phyloP scores from a whole-genome alignment of 495 filamentous ascomycete species.

The Pyrenopolyporus hunteri region DNA sequence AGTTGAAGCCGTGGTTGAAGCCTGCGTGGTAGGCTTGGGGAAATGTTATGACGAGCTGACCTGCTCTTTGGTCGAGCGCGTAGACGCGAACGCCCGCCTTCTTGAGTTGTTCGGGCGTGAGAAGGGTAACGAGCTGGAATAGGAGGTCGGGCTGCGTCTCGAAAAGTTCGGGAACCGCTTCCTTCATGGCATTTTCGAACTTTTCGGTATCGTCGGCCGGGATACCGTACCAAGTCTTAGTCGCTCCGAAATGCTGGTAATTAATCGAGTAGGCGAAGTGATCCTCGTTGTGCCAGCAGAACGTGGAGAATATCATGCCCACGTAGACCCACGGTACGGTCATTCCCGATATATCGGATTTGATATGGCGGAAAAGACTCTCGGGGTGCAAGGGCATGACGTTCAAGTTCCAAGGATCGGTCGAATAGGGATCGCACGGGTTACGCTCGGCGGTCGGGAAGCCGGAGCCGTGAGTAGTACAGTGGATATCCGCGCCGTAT shows the following conservation, averaged over 20 bases:
- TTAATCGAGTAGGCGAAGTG: slow-evolving; percentile 98
- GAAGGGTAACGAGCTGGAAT: slow-evolving; percentile 94
- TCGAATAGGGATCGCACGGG: slow-evolving; percentile 81
- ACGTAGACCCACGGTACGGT: slow-evolving; percentile 99
- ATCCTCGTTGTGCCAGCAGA: slow-evolving; percentile 99
- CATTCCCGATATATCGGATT: slow-evolving; percentile 99
- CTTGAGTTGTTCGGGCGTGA: slow-evolving; percentile 91
- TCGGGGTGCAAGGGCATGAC: slow-evolving; percentile 89
- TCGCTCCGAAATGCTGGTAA: slow-evolving; percentile 98
- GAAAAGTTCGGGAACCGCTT: slow-evolving; percentile 94
- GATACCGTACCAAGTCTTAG: slow-evolving; percentile 99
- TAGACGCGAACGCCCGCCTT: slow-evolving; percentile 94
- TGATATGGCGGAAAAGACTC: slow-evolving; percentile 95
- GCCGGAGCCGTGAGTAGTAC: slow-evolving; percentile 95
- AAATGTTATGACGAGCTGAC: slow-evolving; percentile 95
- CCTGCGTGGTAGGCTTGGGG: slow-evolving; percentile 91
- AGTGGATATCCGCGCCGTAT: slow-evolving; percentile 98
- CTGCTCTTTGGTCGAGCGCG: slow-evolving; percentile 90
- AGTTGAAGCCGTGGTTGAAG: slow-evolving; percentile 97
- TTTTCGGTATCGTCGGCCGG: slow-evolving; percentile 90
- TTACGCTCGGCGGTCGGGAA: slow-evolving; percentile 96
- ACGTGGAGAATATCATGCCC: slow-evolving; percentile 99
- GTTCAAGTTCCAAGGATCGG: slow-evolving; percentile 96
- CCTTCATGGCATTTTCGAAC: slow-evolving; percentile 93
- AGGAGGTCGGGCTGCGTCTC: slow-evolving; percentile 96